phyloP scores from a whole-genome alignment of 371 early-diverging fungal species.

The Syncephalastrum sp. region DNA sequence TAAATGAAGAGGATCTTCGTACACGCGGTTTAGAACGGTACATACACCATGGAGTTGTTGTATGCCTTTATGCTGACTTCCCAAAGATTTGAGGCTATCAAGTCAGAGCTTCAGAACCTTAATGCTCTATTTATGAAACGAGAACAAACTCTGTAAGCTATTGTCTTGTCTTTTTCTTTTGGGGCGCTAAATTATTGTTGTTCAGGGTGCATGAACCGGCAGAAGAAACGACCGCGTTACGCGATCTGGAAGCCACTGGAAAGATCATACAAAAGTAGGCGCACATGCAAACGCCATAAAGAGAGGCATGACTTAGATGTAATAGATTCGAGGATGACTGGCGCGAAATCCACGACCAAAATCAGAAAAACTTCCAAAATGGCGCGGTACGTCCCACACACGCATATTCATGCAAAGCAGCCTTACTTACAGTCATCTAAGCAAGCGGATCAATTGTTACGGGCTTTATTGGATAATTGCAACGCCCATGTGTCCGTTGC shows the following conservation, averaged over 20 bases:
- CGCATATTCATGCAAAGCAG: neutral
- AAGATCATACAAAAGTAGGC: conserved; percentile 18
- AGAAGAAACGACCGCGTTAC: conserved; percentile 11
- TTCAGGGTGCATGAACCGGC: neutral
- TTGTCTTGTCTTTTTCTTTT: neutral
- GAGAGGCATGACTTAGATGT: neutral
- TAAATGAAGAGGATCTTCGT: conserved; percentile 30
- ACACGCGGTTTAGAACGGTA: conserved; percentile 26
- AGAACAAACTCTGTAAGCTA: conserved; percentile 19
- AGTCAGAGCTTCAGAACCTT: conserved; percentile 29
- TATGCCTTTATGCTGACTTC: neutral
- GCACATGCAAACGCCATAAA: neutral
- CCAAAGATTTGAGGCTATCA: conserved; percentile 26
- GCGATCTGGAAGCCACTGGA: conserved; percentile 22
- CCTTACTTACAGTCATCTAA: conserved; percentile 11
- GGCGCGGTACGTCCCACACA: conserved; percentile 17
- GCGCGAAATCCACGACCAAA: conserved; percentile 21
- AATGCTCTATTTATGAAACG: conserved; percentile 26
- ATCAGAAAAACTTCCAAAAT: conserved; percentile 23
- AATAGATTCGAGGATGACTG: conserved; percentile 21
- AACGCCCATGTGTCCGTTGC: conserved; percentile 11
- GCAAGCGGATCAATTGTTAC: conserved; percentile 19
- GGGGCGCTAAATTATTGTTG: neutral
- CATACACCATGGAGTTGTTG: neutral
- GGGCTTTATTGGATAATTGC: conserved; percentile 11